phyloP scores from a whole-genome alignment of 352 stramenopile genomes.

The Phytopythium delawarense region DNA sequence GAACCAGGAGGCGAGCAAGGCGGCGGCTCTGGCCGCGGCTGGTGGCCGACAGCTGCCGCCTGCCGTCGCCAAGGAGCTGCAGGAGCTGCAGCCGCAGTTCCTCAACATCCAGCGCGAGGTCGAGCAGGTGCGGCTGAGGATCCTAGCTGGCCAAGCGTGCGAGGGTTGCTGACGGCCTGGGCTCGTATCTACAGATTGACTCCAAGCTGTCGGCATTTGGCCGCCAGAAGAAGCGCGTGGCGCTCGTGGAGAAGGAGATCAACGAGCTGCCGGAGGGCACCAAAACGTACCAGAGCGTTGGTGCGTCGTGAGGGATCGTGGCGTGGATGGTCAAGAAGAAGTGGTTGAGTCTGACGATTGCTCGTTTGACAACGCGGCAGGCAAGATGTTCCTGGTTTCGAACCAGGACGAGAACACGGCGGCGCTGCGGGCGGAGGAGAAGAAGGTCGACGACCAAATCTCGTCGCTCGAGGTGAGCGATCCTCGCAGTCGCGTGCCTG shows the following conservation, averaged over 20 bases:
- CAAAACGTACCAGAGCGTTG: slow-evolving; percentile 73
- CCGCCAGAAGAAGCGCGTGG: slow-evolving; percentile 75
- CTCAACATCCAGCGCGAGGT: slow-evolving; percentile 72
- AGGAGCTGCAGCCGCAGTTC: slow-evolving; percentile 80
- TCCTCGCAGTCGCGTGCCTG: not conserved
- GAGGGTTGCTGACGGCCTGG: not conserved
- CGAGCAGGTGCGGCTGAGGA: slow-evolving; percentile 30
- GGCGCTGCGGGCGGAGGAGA: slow-evolving; percentile 53
- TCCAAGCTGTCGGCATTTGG: slow-evolving; percentile 51
- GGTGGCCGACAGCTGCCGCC: slow-evolving; percentile 44
- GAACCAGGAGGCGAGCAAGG: slow-evolving; percentile 41
- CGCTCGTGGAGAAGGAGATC: slow-evolving; percentile 71
- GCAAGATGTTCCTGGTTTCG: slow-evolving; percentile 83
- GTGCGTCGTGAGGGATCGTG: slow-evolving; percentile 7
- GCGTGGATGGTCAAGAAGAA: not conserved
- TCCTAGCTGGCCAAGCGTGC: not conserved
- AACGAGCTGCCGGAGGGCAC: slow-evolving; percentile 50
- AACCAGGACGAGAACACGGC: slow-evolving; percentile 42
- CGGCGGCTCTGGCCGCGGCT: slow-evolving; percentile 1
- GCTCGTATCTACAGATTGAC: slow-evolving; percentile 37
- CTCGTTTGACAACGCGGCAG: slow-evolving; percentile 2
- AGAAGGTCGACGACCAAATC: slow-evolving; percentile 61
- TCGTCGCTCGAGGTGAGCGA: slow-evolving; percentile 56
- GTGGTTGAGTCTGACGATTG: not conserved
- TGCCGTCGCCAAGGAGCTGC: slow-evolving; percentile 70